Evolutionary conservation across 371 early-diverging fungal genomes (phyloP).

Genomic region (Choanephora cucurbitarum): DNA sequence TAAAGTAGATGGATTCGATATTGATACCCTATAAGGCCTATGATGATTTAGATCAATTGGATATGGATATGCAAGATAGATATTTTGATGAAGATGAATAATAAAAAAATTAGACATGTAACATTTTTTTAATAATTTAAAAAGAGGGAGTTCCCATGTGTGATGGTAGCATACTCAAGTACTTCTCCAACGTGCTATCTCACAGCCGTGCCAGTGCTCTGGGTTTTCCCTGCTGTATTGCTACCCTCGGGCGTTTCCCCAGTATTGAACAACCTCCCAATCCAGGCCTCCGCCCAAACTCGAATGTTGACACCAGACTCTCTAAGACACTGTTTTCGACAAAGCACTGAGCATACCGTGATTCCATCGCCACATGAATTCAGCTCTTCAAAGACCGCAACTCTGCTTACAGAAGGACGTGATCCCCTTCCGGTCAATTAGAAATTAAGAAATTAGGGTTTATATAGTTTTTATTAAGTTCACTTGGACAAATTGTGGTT

Average conservation of each 20-base stretch:
- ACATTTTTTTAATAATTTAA: no score
- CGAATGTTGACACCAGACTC: constrained; percentile 59
- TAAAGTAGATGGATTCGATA: no score
- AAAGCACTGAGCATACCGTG: constrained; percentile 39
- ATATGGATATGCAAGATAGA: constrained; percentile 46
- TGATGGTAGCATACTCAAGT: constrained; percentile 40
- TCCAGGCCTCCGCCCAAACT: constrained; percentile 39
- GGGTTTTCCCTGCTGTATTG: constrained; percentile 66
- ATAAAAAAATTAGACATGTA: no score
- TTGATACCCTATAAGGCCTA: constrained; percentile 22
- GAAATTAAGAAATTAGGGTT: no score
- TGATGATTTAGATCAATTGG: constrained; percentile 38
- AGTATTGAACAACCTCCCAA: constrained; percentile 58
- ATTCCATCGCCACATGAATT: constrained; percentile 45
- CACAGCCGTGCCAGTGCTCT: constrained; percentile 57
- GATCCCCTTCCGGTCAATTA: constrained; percentile 41
- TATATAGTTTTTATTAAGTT: not conserved
- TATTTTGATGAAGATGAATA: constrained; percentile 50
- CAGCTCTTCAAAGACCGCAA: constrained; percentile 52
- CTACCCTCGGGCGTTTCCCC: constrained; percentile 61
- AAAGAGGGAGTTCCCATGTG: constrained; percentile 49
- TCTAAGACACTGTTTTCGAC: constrained; percentile 54
- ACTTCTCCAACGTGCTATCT: constrained; percentile 59
- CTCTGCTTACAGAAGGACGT: constrained; percentile 50
- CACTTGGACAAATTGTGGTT: not conserved